phyloP scores from a whole-genome alignment of 2,329 filamentous ascomycete genomes.

The Zymoseptoria tritici region DNA sequence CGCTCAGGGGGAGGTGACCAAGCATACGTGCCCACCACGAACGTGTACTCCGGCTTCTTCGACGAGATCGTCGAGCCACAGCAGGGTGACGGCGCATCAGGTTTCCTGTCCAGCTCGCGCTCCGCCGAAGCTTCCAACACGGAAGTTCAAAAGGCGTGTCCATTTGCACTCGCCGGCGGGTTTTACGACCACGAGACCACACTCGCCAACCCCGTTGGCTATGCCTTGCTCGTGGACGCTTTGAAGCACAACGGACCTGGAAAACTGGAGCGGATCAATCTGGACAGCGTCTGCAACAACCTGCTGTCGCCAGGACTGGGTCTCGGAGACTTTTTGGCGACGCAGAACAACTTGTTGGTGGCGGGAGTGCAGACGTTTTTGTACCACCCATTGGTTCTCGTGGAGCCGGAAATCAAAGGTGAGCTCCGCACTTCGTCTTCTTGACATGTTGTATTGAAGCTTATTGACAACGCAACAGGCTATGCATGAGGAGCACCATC shows the following conservation, averaged over 20 bases:
- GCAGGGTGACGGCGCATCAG: constrained; percentile 40
- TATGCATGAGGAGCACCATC: background rate
- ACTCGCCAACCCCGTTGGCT: constrained; percentile 44
- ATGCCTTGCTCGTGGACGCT: constrained; percentile 42
- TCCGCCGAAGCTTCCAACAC: constrained; percentile 45
- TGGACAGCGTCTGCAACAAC: constrained; percentile 34
- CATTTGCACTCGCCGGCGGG: constrained; percentile 33
- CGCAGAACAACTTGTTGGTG: constrained; percentile 37
- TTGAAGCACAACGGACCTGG: constrained; percentile 43
- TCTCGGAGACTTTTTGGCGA: constrained; percentile 41
- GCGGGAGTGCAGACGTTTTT: constrained; percentile 31
- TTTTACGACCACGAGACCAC: constrained; percentile 47
- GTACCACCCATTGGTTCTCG: constrained; percentile 29
- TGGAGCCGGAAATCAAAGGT: constrained; percentile 37
- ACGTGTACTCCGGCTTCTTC: constrained; percentile 40
- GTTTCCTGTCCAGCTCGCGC: constrained; percentile 35
- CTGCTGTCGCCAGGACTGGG: constrained; percentile 34
- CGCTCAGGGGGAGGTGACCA: constrained; percentile 41
- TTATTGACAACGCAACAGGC: background rate
- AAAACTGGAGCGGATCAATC: constrained; percentile 32
- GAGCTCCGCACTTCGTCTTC: constrained; percentile 1
- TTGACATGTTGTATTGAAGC: background rate
- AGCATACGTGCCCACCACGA: constrained; percentile 49
- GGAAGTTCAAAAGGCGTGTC: constrained; percentile 40
- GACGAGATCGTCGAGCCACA: constrained; percentile 49